These are phyloP conservation scores for Nakazawaea ambrosiae DNA, from an alignment of 805 yeast species.

Conservation along the genomic window DNA sequence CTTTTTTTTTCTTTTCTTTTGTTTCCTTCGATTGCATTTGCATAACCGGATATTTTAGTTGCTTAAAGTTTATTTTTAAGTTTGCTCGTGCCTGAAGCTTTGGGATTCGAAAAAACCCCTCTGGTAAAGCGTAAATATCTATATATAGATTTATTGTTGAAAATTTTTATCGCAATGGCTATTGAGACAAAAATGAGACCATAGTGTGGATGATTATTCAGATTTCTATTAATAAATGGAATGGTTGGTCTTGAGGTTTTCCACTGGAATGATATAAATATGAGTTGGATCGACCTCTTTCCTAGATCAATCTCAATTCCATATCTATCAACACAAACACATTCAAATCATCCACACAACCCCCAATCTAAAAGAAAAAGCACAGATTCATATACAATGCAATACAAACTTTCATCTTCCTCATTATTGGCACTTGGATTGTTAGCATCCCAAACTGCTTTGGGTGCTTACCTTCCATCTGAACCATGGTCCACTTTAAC, in stretches of 20 bases:
- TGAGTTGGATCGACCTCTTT: too few species aligned
- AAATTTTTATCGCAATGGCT: too few species aligned
- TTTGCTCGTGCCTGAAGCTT: too few species aligned
- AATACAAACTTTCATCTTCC: neutral
- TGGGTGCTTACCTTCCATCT: constrained; percentile 44
- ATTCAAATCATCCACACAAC: too few species aligned
- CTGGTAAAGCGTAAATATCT: neutral
- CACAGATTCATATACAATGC: too few species aligned
- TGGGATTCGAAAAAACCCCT: neutral
- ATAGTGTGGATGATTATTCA: too few species aligned
- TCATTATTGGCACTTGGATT: constrained; percentile 20
- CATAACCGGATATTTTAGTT: neutral
- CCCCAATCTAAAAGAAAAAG: too few species aligned
- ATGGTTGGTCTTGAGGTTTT: neutral
- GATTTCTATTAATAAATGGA: neutral
- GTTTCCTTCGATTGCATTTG: too few species aligned
- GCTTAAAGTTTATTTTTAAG: neutral
- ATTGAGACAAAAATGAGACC: too few species aligned
- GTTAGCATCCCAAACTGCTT: constrained; percentile 26
- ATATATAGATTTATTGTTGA: neutral
- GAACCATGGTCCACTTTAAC: constrained; percentile 64
- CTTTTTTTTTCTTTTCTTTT: neutral
- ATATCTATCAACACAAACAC: too few species aligned
- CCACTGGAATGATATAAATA: neutral
- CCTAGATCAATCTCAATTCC: too few species aligned